Evolutionary conservation across 2,329 filamentous ascomycete species (phyloP), one percentile per base, ranked within the genome.

Genomic region (Bimuria novae-zelandiae): DNA sequence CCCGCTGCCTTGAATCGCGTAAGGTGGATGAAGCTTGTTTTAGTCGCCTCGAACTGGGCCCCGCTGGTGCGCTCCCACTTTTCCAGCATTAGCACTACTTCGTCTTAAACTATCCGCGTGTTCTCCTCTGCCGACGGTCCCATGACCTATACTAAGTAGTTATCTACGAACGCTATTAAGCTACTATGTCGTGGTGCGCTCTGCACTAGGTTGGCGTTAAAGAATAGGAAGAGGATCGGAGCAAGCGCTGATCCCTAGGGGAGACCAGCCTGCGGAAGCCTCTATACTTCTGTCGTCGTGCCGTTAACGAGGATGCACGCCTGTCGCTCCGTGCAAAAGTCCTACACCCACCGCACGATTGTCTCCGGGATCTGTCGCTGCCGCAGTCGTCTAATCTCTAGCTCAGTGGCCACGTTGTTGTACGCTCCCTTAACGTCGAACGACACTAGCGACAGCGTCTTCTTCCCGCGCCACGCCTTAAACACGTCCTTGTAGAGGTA

Each of bases 401-500:
- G 33, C 39, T 74, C 64, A 46, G 73, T 74, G 23, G 56, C 73
- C 12, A 77, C 71, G 14, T 75, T 62, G 42, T 77, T 77, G 52
- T 75, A 77, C 45, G 71, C 74, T 17, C 73, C 72, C 54, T 77
- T 76, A 1, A 77, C 61, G 57, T 77, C 69, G 44, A 77, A 77
- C 49, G 66, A 73, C 41, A 74, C 59, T 7, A 76, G 59, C 44
- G 68, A 73, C 4, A 75, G 53, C 7, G 71, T 64, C 54, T 66
- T 64, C 45, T 36, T 48, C 22, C 54, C 62, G 60, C 51, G 25
- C 52, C 45, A 58, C 17, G 55, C 55, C 41, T 50, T 55, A 37
- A 58, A 58, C 27, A 54, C 47, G 35, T 58, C 52, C 52, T 58
- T 48, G 44, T 40, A 55, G 37, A 55, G 39, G 37, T 51, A 43